Conservation (phyloP, 495 filamentous ascomycete genomes). For the Delitschia confertaspora region DNA sequence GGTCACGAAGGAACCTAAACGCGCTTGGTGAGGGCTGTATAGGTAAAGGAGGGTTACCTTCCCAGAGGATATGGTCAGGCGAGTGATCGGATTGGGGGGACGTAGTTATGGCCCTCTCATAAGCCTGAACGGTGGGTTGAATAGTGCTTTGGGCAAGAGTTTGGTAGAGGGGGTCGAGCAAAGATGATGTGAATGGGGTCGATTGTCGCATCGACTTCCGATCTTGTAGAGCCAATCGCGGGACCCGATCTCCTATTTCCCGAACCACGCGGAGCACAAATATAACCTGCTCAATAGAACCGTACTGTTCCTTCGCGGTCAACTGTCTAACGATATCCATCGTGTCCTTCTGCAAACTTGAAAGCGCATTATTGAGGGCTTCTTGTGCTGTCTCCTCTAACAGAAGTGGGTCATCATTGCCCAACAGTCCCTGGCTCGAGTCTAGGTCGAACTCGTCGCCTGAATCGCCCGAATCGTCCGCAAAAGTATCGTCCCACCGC, state of each 20-base stretch:
- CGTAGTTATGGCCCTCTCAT: constrained; percentile 1
- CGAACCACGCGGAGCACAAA: constrained; percentile 71
- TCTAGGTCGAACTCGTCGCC: constrained; percentile 45
- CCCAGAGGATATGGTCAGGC: constrained; percentile 52
- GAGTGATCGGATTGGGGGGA: background rate
- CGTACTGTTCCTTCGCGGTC: constrained; percentile 32
- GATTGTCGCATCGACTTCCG: constrained; percentile 2
- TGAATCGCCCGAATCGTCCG: constrained; percentile 56
- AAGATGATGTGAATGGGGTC: constrained; percentile 7
- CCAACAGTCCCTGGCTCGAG: constrained; percentile 53
- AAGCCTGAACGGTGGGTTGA: constrained; percentile 3
- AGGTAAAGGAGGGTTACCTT: constrained; percentile 65
- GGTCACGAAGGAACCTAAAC: constrained; percentile 62
- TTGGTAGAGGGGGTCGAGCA: constrained; percentile 22
- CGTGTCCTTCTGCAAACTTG: constrained; percentile 50
- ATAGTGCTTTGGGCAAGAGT: constrained; percentile 11
- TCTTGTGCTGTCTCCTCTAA: constrained; percentile 53
- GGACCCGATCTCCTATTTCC: constrained; percentile 60
- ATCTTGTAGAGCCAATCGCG: constrained; percentile 32
- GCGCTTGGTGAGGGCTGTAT: constrained; percentile 69
- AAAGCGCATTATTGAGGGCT: constrained; percentile 50
- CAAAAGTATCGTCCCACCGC: constrained; percentile 69
- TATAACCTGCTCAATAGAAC: constrained; percentile 43
- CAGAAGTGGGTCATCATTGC: constrained; percentile 60
- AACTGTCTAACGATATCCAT: constrained; percentile 36